Base-by-base conservation (phyloP, 108 stramenopile genomes). In the Parietichytrium sp. region DNA sequence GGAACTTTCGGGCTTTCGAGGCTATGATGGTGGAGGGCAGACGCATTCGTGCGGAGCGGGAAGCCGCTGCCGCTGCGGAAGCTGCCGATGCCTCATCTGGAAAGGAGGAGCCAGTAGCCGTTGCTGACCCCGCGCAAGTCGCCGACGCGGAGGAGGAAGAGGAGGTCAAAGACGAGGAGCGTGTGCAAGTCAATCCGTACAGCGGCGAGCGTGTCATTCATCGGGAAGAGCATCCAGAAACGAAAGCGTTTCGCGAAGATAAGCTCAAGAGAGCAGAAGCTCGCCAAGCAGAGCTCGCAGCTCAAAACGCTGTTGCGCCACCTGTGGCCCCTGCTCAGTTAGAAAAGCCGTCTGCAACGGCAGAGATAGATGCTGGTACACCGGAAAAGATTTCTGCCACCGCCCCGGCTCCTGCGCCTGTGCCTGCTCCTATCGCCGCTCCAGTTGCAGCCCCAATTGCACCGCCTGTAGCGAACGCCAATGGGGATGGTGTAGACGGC, bases 1-100 rank as follows among this genome's bases (percentile, higher is more conserved):
- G 27, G 0, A 27, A 50, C 47, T 78, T 85, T 30, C 48, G 27
- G 2, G 81, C 54, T 29, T 85, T 85, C 48, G 81, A 81, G 20
- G 47, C 61, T 6, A 72, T 82, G 55, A 49, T 82, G 78, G 27
- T 49, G 15, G 48, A 49, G n/a, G 78, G 78, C 78, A 79, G 30
- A 48, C 61, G 61, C 61, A 72, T 72, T 72, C 61, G 61, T 25
- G 61, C 33, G 20, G 61, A 72, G 61, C 61, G 61, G 10, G 61
- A 72, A 25, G 61, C 61, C 42, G 61, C 61, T 16, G 10, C 10
- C 15, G 61, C 61, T 1, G 61, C 61, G 1, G 61, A 16, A 42
- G 38, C 10, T 10, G 29, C 61, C 36, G 61, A n/a, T n/a, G n/a
- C n/a, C n/a, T n/a, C 61, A 45, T 12, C 61, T 7, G 61, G 20